A percentile compares a stretch with the other conserved stretches of the same genome.
Conservation (phyloP, 169 alveolate genomes). For the Plasmodium adleri region DNA sequence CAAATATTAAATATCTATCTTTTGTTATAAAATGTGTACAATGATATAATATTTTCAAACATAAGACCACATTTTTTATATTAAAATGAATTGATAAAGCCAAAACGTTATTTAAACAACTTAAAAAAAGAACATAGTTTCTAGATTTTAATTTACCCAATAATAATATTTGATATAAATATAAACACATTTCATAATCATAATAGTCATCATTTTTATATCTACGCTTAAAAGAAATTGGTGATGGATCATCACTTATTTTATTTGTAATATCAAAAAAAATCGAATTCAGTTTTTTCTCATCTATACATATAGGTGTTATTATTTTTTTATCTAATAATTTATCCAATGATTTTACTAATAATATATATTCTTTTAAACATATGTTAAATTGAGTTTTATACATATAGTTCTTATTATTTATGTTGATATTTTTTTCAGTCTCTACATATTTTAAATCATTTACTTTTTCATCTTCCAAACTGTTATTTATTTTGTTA, state of each 20-base stretch:
- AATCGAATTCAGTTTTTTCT: background rate
- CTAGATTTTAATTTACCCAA: conserved; percentile 40
- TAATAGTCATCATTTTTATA: background rate
- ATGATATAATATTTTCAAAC: conserved; percentile 10
- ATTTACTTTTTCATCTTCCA: background rate
- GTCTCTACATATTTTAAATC: background rate
- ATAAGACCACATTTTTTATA: conserved; percentile 25
- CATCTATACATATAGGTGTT: background rate
- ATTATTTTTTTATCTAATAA: conserved; percentile 15
- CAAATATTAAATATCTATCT: conserved; percentile 51
- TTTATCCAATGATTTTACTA: conserved; percentile 21
- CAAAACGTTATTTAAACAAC: conserved; percentile 18
- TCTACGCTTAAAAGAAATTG: background rate
- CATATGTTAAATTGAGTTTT: background rate
- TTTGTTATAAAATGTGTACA: conserved; percentile 32
- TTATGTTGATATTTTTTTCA: background rate
- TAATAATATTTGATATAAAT: conserved; percentile 11
- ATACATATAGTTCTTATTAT: background rate
- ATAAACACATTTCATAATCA: conserved; percentile 4
- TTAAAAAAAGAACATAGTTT: conserved; percentile 25
- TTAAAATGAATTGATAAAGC: conserved; percentile 26
- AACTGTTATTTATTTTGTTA: background rate
- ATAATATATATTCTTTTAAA: conserved; percentile 18
- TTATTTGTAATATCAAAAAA: background rate
- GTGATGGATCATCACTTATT: background rate